Evolutionary conservation across 2,329 filamentous ascomycete genomes (phyloP), one percentile per base, ranked within the genome.

Genomic region (Colletotrichum echinochloae): DNA sequence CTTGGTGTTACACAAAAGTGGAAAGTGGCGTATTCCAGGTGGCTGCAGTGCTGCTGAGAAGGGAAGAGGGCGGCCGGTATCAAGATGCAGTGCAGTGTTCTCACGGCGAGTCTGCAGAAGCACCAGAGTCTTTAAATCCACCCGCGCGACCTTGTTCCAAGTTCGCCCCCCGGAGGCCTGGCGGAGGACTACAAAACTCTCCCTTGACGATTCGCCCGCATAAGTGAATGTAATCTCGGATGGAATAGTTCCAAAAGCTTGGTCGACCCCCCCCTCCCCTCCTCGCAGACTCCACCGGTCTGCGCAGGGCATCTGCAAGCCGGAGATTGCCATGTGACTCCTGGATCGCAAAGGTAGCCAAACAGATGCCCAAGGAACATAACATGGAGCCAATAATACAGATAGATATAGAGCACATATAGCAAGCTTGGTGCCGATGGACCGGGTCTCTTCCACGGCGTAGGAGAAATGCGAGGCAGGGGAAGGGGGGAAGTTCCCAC

Each of bases 311-410:
- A 28, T 16, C 39, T 59, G 55, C 37, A 59, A 30, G 55, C 26
- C 55, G 55, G 55, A 59, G 37, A 59, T 59, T 59, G 55, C 37
- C 9, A 14, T 59, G 39, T n/a, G 18, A 33, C 37, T 33, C 37
- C 14, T 46, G 55, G 55, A 46, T n/a, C 37, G 16, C 28, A 16
- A 16, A 2, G 26, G 20, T n/a, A 41, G 54, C 16, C 23, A n/a
- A 41, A 12, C 28, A 2, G 11, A 44, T 26, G 26, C 12, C 33
- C 7, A n/a, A n/a, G 41, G 26, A 18, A n/a, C 6, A 18, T 6
- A 7, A 30, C 28, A 30, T 59, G 5, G 37, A 30, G 44, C 23
- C 23, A 44, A 59, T 26, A 30, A 8, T 4, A 33, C 1, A 5
- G 39, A 28, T 9, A 59, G 2, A 2, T 8, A 23, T 9, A 59